Base-by-base conservation (phyloP, 1,139 yeast genomes). In the Blastobotrys elegans region DNA sequence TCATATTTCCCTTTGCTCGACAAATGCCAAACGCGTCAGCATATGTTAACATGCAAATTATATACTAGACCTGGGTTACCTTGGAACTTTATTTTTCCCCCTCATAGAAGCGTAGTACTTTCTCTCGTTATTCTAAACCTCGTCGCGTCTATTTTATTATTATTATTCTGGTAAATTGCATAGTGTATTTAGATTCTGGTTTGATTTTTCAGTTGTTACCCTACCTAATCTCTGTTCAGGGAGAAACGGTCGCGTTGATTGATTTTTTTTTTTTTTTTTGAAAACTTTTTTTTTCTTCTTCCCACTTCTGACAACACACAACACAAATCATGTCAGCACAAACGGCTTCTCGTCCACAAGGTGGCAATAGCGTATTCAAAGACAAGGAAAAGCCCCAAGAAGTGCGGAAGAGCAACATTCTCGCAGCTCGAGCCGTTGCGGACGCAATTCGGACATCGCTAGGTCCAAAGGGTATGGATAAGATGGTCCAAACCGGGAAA, bases 391-490 rank as follows among this genome's bases (percentile, higher is more conserved):
- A 94, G 75, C 98, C 99, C 13, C 95, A 85, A 66, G 98, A 92
- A 70, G 97, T 94, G 49, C 85, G 99, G 57, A 83, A 80, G 66
- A 82, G 94, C 49, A 94, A 94, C 65, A 90, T 94, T 57, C 75
- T 87, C 53, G 98, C 98, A 1, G 98, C 97, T 8, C 76, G 95
- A 61, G 97, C 98, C 3, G 98, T 94, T 35, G 92, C 97, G 2
- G 98, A 94, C 68, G 98, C 98, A 46, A 89, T 92, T 63, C 79
- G 98, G 68, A 92, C 99, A 2, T 89, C 97, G 10, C 73, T 92
- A 51, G 99, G 99, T 31, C 99, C 99, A 46, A 90, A 89, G 67
- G 98, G 99, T 52, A 92, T 92, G 98, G 99, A 92, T 68, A 94
- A 94, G 73, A 92, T 92, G 98, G 69, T 70, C 71, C 89, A 87